These are phyloP conservation scores for Paramyrothecium roridum DNA, from an alignment of 2,329 filamentous ascomycete genomes.

Conservation along the genomic window DNA sequence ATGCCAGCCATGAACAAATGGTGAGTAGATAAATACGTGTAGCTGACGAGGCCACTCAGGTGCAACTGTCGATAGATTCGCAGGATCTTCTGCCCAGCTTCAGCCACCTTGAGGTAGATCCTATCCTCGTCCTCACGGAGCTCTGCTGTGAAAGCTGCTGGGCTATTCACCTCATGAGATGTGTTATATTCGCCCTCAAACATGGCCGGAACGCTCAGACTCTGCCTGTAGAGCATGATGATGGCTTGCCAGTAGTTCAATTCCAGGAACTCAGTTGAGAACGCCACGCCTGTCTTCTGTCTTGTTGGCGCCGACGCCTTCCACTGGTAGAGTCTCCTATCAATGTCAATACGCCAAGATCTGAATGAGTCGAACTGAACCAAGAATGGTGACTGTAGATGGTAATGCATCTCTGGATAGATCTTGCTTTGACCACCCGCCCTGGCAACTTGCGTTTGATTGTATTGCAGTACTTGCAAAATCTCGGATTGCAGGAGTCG, in stretches of 20 bases:
- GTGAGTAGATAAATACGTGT: slow-evolving; percentile 92
- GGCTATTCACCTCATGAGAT: slow-evolving; percentile 61
- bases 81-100: slow-evolving; percentile 89
- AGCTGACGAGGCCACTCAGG: slow-evolving; percentile 84
- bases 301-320: slow-evolving; percentile 77
- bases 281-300: slow-evolving; percentile 79
- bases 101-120: slow-evolving; percentile 91
- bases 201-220: slow-evolving; percentile 78
- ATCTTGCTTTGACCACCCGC: slow-evolving; percentile 59
- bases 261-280: slow-evolving; percentile 85
- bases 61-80: slow-evolving; percentile 89
- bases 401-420: slow-evolving; percentile 73
- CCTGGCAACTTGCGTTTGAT: slow-evolving; percentile 79
- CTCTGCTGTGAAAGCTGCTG: slow-evolving; percentile 60
- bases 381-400: slow-evolving; percentile 81
- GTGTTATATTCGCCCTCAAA: slow-evolving; percentile 76
- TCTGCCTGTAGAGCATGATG: slow-evolving; percentile 93
- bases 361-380: slow-evolving; percentile 81
- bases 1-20: slow-evolving; percentile 97
- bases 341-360: slow-evolving; percentile 85
- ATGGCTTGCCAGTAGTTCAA: slow-evolving; percentile 98
- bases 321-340: slow-evolving; percentile 80
- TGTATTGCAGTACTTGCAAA: slow-evolving; percentile 86
- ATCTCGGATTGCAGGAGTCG: slow-evolving; percentile 92
- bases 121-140: slow-evolving; percentile 79